Percentiles rank a stretch among this genome's conserved stretches.
These are phyloP conservation scores for Hyphopichia pseudoburtonii DNA, from an alignment of 1,139 yeast genomes.

Conservation along the genomic window DNA sequence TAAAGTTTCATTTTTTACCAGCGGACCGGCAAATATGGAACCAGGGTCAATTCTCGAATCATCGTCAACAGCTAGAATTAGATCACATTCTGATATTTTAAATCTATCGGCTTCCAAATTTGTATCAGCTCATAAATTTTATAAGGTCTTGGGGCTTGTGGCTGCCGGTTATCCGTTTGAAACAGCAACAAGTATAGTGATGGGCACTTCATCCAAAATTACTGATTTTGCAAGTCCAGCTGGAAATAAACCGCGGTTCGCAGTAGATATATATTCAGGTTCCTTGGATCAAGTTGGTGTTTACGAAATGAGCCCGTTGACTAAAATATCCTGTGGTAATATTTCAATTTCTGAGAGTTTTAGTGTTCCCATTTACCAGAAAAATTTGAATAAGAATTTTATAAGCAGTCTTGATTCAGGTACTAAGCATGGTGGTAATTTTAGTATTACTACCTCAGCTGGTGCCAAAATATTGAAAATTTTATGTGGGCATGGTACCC, in stretches of 20 bases:
- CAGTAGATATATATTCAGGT: constrained; percentile 31
- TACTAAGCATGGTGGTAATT: constrained; percentile 12
- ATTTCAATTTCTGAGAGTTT: constrained; percentile 29
- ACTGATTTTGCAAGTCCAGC: constrained; percentile 20
- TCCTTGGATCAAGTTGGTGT: constrained; percentile 43
- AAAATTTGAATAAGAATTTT: constrained; percentile 3
- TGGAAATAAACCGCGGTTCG: constrained; percentile 26
- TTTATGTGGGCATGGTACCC: constrained; percentile 28
- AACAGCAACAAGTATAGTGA: constrained; percentile 18
- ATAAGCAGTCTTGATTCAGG: background rate
- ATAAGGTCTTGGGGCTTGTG: constrained; percentile 26
- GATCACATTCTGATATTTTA: constrained; percentile 38
- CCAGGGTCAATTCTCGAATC: constrained; percentile 32
- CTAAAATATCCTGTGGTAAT: constrained; percentile 29
- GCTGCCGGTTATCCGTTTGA: constrained; percentile 31
- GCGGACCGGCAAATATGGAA: constrained; percentile 36
- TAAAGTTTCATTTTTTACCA: constrained; percentile 25
- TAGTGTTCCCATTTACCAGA: constrained; percentile 13
- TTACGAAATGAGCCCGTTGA: constrained; percentile 38
- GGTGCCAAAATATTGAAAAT: constrained; percentile 30
- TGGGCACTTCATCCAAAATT: constrained; percentile 20
- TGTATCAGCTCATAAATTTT: constrained; percentile 26
- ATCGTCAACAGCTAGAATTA: constrained; percentile 15
- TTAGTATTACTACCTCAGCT: constrained; percentile 33
- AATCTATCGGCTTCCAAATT: constrained; percentile 28